phyloP scores from a whole-genome alignment of 441 rosid genomes.

The Adansonia madagascariensis region DNA sequence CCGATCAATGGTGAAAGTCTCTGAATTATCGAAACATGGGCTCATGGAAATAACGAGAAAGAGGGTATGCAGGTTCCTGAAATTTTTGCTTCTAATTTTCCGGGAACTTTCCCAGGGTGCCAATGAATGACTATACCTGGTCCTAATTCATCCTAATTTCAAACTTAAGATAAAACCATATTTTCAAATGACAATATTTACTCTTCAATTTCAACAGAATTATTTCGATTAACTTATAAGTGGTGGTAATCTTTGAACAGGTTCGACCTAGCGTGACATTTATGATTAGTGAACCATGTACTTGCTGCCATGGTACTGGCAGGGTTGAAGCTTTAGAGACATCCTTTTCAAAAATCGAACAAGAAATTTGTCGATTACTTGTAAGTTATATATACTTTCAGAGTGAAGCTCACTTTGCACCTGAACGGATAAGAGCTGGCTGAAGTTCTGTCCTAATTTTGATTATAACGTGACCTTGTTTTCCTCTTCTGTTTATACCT shows the following conservation, averaged over 20 bases:
- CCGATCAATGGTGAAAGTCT: slow-evolving; percentile 84
- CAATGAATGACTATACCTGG: background rate
- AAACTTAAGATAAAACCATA: slow-evolving; percentile 10
- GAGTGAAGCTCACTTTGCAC: background rate
- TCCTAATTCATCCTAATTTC: background rate
- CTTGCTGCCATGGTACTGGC: slow-evolving; percentile 92
- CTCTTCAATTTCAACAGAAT: slow-evolving; percentile 19
- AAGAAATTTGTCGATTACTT: slow-evolving; percentile 82
- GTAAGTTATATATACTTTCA: slow-evolving; percentile 44
- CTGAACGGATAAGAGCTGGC: background rate
- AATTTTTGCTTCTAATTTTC: slow-evolving; percentile 22
- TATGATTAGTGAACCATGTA: slow-evolving; percentile 95
- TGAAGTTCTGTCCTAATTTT: slow-evolving; percentile 22
- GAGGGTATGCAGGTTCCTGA: slow-evolving; percentile 58
- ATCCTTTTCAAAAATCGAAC: slow-evolving; percentile 92
- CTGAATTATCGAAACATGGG: slow-evolving; percentile 91
- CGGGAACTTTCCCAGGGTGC: background rate
- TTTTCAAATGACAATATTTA: slow-evolving; percentile 12
- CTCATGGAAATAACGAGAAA: slow-evolving; percentile 98
- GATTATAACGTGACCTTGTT: background rate
- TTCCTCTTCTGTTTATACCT: background rate
- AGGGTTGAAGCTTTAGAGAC: slow-evolving; percentile 98
- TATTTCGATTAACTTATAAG: slow-evolving; percentile 27
- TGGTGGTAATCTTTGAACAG: slow-evolving; percentile 47
- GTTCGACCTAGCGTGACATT: slow-evolving; percentile 97